These are phyloP conservation scores for Mycena maculata DNA, from an alignment of 768 basidiomycete genomes.

Conservation along the genomic window DNA sequence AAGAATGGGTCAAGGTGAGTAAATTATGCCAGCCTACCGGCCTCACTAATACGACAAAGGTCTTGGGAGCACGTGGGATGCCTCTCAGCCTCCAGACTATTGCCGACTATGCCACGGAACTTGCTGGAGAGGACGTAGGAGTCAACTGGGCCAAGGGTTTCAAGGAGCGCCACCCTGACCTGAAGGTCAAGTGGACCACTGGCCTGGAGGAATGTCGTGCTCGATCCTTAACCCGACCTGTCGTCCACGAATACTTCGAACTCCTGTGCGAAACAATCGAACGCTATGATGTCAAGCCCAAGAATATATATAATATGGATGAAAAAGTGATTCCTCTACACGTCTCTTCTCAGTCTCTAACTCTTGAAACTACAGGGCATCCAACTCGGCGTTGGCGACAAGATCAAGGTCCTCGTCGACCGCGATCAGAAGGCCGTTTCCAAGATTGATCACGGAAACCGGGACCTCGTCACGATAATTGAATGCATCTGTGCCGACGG, in stretches of 20 bases:
- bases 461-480: constrained; percentile 60
- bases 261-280: background rate
- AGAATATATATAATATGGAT: constrained; percentile 10
- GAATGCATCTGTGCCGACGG: constrained; percentile 59
- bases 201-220: too few species aligned
- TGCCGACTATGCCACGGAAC: too few species aligned
- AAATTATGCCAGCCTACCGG: too few species aligned
- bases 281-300: background rate
- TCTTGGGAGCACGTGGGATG: too few species aligned
- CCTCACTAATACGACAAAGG: too few species aligned
- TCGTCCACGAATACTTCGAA: background rate
- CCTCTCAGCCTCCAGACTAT: too few species aligned
- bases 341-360: too few species aligned
- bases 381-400: background rate
- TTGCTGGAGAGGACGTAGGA: too few species aligned
- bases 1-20: too few species aligned
- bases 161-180: constrained; percentile 4
- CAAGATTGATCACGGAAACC: constrained; percentile 44
- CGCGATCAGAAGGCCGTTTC: constrained; percentile 21
- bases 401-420: background rate
- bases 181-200: background rate
- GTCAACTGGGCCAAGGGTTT: background rate
- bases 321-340: background rate
- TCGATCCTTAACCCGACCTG: too few species aligned
- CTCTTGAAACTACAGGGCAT: background rate